Conservation (phyloP, 192 early-diverging fungal species). For the Coemansia sp. region DNA sequence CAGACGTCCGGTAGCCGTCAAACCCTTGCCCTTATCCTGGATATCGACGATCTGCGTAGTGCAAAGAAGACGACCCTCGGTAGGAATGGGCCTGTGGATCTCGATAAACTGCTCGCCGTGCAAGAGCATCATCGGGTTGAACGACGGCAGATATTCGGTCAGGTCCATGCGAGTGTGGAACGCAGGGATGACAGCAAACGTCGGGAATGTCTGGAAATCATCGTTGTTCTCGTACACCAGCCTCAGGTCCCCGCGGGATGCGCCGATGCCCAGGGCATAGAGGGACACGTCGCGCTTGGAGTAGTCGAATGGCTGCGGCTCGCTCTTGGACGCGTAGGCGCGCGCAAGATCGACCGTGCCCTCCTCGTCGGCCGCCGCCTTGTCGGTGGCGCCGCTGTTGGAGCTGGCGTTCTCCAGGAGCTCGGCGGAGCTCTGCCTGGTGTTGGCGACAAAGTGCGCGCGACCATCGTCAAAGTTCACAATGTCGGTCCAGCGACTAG, state of each 20-base stretch:
- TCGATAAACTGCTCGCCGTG: constrained; percentile 98
- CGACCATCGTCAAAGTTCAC: constrained; percentile 95
- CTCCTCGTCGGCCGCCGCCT: constrained; percentile 36
- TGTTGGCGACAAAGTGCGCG: constrained; percentile 68
- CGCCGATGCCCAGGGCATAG: constrained; percentile 94
- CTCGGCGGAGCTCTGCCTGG: constrained; percentile 46
- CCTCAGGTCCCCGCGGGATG: constrained; percentile 76
- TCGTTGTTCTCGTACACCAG: constrained; percentile 92
- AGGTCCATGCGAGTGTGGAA: constrained; percentile 65
- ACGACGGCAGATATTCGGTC: constrained; percentile 61
- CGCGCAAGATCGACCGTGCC: constrained; percentile 62
- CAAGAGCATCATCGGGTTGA: constrained; percentile 94
- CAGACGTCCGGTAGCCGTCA: constrained; percentile 77
- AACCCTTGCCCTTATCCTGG: constrained; percentile 96
- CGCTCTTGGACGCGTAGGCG: constrained; percentile 58
- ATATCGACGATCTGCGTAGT: constrained; percentile 83
- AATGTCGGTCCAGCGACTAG: constrained; percentile 73
- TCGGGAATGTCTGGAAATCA: constrained; percentile 83
- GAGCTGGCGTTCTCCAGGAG: constrained; percentile 58
- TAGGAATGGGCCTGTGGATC: constrained; percentile 82
- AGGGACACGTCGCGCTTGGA: constrained; percentile 86
- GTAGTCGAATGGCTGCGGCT: constrained; percentile 66
- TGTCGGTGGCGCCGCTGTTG: constrained; percentile 25
- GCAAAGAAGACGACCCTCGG: constrained; percentile 74
- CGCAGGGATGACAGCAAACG: constrained; percentile 85